A percentile compares a stretch with the other conserved stretches of the same genome.
Conservation (phyloP, 768 basidiomycete genomes). For the Kondoa malvinella region DNA sequence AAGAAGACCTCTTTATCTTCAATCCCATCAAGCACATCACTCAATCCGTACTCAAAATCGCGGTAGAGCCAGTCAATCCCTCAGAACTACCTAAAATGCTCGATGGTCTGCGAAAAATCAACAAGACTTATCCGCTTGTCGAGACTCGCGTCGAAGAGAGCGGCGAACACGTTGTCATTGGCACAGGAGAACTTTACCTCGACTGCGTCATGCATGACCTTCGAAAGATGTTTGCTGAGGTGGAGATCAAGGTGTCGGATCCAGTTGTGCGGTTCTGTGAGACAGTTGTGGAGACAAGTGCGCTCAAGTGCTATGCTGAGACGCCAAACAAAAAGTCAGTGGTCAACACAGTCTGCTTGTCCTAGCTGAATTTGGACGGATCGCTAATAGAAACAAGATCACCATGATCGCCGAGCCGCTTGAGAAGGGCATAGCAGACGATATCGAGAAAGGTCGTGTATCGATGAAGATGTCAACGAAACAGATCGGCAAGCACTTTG, state of each 20-base stretch:
- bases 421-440: conserved; percentile 86
- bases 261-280: conserved; percentile 97
- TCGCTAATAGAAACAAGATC: conserved; percentile 84
- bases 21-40: conserved; percentile 91
- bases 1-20: conserved; percentile 88
- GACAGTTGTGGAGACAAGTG: conserved; percentile 93
- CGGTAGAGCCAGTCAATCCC: conserved; percentile 92
- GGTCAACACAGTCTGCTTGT: too few species aligned
- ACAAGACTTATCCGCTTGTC: conserved; percentile 90
- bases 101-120: conserved; percentile 84
- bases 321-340: conserved; percentile 95
- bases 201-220: conserved; percentile 96
- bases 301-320: conserved; percentile 95
- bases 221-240: conserved; percentile 78
- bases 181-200: conserved; percentile 90
- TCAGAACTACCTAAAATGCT: conserved; percentile 98
- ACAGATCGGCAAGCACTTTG: conserved; percentile 86
- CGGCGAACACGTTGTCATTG: conserved; percentile 90
- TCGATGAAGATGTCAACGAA: conserved; percentile 89
- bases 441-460: conserved; percentile 81
- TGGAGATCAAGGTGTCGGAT: conserved; percentile 99
- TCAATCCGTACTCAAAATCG: conserved; percentile 88
- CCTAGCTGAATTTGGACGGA: not conserved
- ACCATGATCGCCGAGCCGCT: conserved; percentile 99
- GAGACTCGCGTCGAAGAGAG: conserved; percentile 95